Evolutionary conservation across 1,284 basidiomycete species (phyloP).

Genomic region (Melampsora americana): DNA sequence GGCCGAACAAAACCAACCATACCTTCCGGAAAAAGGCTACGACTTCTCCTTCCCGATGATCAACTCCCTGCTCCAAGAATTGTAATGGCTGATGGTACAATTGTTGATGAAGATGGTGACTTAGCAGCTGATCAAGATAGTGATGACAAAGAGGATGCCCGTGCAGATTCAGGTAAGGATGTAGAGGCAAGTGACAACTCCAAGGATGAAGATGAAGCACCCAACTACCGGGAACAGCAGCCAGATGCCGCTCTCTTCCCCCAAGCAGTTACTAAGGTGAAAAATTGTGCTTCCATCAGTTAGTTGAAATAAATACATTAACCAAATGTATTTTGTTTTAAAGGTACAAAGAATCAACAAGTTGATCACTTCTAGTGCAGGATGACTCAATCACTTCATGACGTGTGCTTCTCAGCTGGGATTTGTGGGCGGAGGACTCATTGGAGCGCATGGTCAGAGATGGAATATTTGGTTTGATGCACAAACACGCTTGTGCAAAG

Average conservation of each 20-base stretch:
- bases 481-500: neutral
- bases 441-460: constrained; percentile 15
- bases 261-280: neutral
- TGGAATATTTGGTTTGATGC: constrained; percentile 12
- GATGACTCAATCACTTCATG: constrained; percentile 1
- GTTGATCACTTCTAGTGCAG: neutral
- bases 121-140: neutral
- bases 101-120: neutral
- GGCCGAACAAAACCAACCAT: neutral
- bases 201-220: neutral
- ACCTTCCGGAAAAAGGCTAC: too few relatives aligned
- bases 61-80: neutral
- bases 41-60: neutral
- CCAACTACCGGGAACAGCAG: neutral
- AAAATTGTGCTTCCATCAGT: too few relatives aligned
- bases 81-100: neutral
- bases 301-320: too few relatives aligned
- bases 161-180: constrained; percentile 7
- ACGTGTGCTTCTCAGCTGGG: neutral
- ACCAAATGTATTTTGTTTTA: too few relatives aligned
- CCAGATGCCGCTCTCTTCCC: neutral
- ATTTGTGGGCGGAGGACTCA: neutral
- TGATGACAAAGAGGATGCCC: neutral
- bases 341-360: neutral
- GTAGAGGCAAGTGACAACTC: neutral